These are phyloP conservation scores for Pichia californica DNA, from an alignment of 805 yeast genomes.

Conservation along the genomic window DNA sequence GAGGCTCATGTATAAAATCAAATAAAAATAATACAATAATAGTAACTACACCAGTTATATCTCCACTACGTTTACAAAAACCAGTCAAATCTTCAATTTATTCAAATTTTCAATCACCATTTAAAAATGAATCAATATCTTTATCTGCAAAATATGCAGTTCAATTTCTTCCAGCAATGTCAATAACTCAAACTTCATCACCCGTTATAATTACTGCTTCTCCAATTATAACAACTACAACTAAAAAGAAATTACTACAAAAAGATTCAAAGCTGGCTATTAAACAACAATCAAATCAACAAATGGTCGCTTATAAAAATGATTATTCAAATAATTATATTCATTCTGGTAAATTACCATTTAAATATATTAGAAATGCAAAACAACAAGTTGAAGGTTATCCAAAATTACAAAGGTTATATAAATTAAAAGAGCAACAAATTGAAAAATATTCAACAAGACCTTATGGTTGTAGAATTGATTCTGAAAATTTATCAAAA, in stretches of 20 bases:
- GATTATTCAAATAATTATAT: constrained; percentile 70
- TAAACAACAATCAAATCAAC: neutral
- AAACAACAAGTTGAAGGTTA: constrained; percentile 72
- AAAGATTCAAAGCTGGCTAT: too few relatives aligned
- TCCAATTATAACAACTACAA: neutral
- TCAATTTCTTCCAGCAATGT: constrained; percentile 2
- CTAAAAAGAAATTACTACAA: too few relatives aligned
- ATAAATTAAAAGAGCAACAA: constrained; percentile 58
- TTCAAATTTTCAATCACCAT: neutral
- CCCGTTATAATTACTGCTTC: constrained; percentile 1
- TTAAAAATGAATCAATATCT: neutral
- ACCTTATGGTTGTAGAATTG: constrained; percentile 61
- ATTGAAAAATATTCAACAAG: constrained; percentile 43
- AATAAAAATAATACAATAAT: neutral
- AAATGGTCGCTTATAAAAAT: constrained; percentile 38
- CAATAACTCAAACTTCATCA: neutral
- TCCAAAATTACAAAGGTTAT: constrained; percentile 70
- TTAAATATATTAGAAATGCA: constrained; percentile 57
- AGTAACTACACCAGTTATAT: constrained; percentile 1
- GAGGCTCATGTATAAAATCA: neutral
- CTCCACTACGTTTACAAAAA: constrained; percentile 5
- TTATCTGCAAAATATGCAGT: constrained; percentile 1
- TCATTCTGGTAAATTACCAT: constrained; percentile 58
- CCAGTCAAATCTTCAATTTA: neutral
- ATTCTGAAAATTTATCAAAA: constrained; percentile 47